Evolutionary conservation across 1,284 basidiomycete genomes (phyloP).

Genomic region (Somion occarium): DNA sequence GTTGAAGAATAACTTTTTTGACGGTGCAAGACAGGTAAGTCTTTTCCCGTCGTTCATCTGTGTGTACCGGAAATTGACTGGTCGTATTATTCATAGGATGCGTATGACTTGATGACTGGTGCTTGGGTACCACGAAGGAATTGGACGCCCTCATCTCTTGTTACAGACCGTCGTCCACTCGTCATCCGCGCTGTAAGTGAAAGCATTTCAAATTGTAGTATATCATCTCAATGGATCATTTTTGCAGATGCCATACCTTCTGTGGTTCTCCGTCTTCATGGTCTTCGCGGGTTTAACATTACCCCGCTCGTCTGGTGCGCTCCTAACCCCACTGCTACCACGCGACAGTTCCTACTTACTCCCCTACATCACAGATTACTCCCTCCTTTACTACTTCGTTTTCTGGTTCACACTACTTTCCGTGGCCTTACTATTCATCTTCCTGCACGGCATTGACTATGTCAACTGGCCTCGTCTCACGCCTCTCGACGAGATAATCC

Average conservation of each 20-base stretch:
- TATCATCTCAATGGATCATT: not conserved
- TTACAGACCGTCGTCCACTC: constrained; percentile 77
- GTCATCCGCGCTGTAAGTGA: constrained; percentile 74
- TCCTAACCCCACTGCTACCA: constrained; percentile 3
- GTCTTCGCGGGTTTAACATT: constrained; percentile 80
- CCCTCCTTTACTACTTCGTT: constrained; percentile 76
- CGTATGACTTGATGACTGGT: constrained; percentile 92
- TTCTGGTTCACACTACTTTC: constrained; percentile 70
- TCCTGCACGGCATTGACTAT: constrained; percentile 80
- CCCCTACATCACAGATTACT: constrained; percentile 50
- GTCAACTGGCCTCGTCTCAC: constrained; percentile 94
- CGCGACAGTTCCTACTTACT: not conserved
- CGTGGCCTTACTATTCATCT: constrained; percentile 63
- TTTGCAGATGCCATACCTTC: constrained; percentile 79
- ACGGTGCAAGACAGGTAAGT: constrained; percentile 82
- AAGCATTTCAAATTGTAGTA: not conserved
- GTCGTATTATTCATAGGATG: constrained; percentile 55
- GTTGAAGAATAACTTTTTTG: constrained; percentile 96
- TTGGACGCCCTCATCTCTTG: constrained; percentile 50
- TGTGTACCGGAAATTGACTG: constrained; percentile 3
- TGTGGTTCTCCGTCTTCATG: constrained; percentile 84
- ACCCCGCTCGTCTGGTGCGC: constrained; percentile 78
- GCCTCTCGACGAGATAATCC: constrained; percentile 79
- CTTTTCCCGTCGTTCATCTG: no score
- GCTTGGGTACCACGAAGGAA: constrained; percentile 80